Percentiles rank a stretch among this genome's conserved stretches.
phyloP scores from a whole-genome alignment of 179 eudicot species.

The Nepenthes alata region DNA sequence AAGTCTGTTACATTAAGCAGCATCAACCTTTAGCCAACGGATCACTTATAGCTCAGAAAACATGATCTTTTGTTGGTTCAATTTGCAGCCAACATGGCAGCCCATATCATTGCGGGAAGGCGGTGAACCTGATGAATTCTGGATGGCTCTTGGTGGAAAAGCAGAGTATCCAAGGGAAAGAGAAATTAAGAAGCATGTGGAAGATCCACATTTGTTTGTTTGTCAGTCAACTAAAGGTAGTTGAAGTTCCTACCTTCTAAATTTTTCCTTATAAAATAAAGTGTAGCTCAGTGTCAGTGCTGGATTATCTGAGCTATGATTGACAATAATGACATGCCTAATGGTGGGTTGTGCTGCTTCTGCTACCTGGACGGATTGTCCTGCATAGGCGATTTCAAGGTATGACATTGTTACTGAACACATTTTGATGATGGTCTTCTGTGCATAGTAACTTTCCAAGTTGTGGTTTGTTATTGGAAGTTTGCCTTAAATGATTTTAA shows the following conservation, averaged over 20 bases:
- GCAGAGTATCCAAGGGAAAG: constrained; percentile 53
- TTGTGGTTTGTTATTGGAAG: neutral
- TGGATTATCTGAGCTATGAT: constrained; percentile 10
- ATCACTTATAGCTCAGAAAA: neutral
- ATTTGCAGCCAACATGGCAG: constrained; percentile 48
- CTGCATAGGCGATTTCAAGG: constrained; percentile 48
- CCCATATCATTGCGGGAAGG: constrained; percentile 58
- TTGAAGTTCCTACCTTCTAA: neutral
- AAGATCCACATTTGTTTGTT: constrained; percentile 53
- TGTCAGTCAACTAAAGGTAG: constrained; percentile 39
- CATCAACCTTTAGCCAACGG: too few species aligned
- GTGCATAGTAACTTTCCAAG: too few species aligned
- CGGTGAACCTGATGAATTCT: constrained; percentile 50
- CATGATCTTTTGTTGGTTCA: constrained; percentile 1
- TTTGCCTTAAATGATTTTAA: too few species aligned
- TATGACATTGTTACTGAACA: constrained; percentile 3
- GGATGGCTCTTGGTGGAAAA: constrained; percentile 52
- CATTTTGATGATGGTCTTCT: too few species aligned
- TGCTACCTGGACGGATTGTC: constrained; percentile 5
- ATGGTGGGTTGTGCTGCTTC: constrained; percentile 16
- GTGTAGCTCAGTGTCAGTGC: constrained; percentile 15
- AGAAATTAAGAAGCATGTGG: constrained; percentile 20
- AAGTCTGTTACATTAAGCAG: too few species aligned
- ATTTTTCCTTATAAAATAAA: constrained; percentile 2
- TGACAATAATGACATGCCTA: constrained; percentile 15